Evolutionary conservation across 441 rosid genomes (phyloP).

Genomic region (Aleurites moluccanus): DNA sequence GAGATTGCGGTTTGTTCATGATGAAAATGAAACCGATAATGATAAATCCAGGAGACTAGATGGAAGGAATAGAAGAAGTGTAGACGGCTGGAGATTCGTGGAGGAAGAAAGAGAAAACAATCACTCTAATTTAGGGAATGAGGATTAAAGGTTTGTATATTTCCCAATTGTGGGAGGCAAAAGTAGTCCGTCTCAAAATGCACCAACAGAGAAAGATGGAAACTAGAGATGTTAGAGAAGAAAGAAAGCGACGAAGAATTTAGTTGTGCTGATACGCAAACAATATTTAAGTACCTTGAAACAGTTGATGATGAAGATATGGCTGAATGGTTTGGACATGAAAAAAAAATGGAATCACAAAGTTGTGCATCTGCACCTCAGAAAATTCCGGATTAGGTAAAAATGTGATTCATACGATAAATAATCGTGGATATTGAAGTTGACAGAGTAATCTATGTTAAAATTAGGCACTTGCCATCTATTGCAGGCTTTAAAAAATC

Average conservation of each 20-base stretch:
- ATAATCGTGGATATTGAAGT: neutral
- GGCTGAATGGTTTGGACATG: constrained; percentile 62
- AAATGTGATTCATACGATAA: neutral
- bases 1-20: neutral
- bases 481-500: neutral
- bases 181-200: constrained; percentile 44
- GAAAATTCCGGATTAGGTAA: neutral
- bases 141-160: constrained; percentile 35
- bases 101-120: constrained; percentile 35
- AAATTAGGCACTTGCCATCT: neutral
- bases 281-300: constrained; percentile 37
- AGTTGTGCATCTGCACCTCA: neutral
- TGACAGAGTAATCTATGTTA: too few relatives aligned
- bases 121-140: constrained; percentile 18
- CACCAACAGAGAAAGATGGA: constrained; percentile 49
- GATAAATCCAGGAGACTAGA: neutral
- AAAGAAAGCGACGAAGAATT: constrained; percentile 29
- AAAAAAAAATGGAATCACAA: constrained; percentile 12
- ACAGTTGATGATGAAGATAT: constrained; percentile 56
- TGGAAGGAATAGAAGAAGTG: constrained; percentile 22
- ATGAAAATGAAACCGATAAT: constrained; percentile 1
- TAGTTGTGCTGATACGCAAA: constrained; percentile 19
- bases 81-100: constrained; percentile 49
- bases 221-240: constrained; percentile 44
- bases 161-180: constrained; percentile 68